Evolutionary conservation across 306 rosid genomes (phyloP).

Genomic region (Sindora glabra): DNA sequence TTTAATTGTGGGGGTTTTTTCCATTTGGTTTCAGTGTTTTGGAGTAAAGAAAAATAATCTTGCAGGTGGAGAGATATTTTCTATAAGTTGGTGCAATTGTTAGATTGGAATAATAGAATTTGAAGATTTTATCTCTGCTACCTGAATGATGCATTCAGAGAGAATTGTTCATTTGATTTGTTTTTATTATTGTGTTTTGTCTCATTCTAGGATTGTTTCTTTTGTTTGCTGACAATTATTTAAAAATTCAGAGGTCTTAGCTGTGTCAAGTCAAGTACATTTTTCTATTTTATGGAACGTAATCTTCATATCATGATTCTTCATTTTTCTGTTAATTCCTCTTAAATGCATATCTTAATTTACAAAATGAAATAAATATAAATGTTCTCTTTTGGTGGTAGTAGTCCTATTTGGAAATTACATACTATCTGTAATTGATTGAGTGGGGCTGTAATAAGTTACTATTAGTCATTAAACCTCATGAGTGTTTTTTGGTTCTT

Average conservation of each 20-base stretch:
- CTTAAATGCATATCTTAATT: background rate
- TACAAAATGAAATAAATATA: background rate
- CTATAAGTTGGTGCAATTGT: background rate
- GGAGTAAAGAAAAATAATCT: too few relatives aligned
- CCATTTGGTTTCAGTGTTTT: too few relatives aligned
- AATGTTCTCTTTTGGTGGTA: background rate
- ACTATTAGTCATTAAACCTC: background rate
- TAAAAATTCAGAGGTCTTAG: too few relatives aligned
- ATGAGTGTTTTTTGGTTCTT: background rate
- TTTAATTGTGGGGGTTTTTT: background rate
- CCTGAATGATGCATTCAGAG: background rate
- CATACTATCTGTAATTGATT: background rate
- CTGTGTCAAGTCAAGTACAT: too few relatives aligned
- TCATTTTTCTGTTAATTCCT: background rate
- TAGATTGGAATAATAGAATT: background rate
- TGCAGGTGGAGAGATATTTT: background rate
- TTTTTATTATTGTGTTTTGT: background rate
- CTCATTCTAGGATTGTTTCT: background rate
- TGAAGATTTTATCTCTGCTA: background rate
- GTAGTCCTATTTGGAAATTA: background rate
- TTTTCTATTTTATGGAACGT: too few relatives aligned
- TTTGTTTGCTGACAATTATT: too few relatives aligned
- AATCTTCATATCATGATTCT: too few relatives aligned
- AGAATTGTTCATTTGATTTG: background rate
- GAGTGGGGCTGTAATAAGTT: background rate